Evolutionary conservation across 2,329 filamentous ascomycete species (phyloP).

Genomic region (Venturia oleaginea): DNA sequence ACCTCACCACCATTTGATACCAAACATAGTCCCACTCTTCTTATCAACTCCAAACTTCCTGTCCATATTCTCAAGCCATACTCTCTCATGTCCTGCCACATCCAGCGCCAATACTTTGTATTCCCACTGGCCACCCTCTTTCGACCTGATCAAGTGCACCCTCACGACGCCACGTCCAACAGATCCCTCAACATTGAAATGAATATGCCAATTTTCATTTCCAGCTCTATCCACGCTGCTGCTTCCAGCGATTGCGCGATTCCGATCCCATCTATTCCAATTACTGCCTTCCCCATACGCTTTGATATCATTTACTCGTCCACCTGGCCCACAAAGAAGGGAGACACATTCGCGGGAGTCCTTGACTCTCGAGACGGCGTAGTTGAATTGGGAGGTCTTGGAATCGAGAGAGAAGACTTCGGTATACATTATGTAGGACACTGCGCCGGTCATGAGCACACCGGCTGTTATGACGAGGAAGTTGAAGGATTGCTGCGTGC

Average conservation of each 20-base stretch:
- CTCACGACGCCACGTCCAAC: slow-evolving; percentile 63
- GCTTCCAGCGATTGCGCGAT: slow-evolving; percentile 44
- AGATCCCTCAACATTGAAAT: slow-evolving; percentile 71
- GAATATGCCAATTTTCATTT: slow-evolving; percentile 71
- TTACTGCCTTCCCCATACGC: slow-evolving; percentile 71
- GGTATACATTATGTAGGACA: slow-evolving; percentile 67
- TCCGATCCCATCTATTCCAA: slow-evolving; percentile 68
- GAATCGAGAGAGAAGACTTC: slow-evolving; percentile 78
- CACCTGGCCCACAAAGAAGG: slow-evolving; percentile 56
- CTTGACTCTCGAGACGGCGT: slow-evolving; percentile 70
- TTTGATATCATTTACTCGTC: slow-evolving; percentile 57
- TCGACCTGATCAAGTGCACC: slow-evolving; percentile 65
- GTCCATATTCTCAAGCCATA: slow-evolving; percentile 14
- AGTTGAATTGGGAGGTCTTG: slow-evolving; percentile 81
- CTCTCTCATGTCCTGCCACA: slow-evolving; percentile 33
- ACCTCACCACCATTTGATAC: slow-evolving; percentile 15
- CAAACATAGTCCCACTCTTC: slow-evolving; percentile 15
- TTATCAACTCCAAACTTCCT: not conserved
- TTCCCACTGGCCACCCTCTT: slow-evolving; percentile 57
- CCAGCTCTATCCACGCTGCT: slow-evolving; percentile 49
- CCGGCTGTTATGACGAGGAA: slow-evolving; percentile 69
- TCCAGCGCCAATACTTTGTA: slow-evolving; percentile 78
- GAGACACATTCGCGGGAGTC: slow-evolving; percentile 61
- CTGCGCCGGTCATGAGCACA: slow-evolving; percentile 65
- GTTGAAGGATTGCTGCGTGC: slow-evolving; percentile 87